Evolutionary conservation across 106 monocot species (phyloP).

Genomic region (Allium sativum): DNA sequence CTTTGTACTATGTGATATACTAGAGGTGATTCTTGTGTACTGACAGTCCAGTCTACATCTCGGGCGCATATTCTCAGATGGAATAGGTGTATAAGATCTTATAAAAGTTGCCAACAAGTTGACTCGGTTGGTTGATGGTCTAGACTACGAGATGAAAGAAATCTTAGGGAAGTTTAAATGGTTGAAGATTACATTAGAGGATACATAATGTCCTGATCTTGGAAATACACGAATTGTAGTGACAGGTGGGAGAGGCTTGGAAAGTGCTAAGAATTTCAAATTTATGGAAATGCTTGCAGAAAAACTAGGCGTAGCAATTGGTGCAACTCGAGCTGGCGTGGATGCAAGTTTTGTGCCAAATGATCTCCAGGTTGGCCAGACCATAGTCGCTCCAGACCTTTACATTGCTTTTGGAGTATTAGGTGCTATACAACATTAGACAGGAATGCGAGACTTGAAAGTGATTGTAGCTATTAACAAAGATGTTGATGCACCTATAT

Average conservation of each 20-base stretch:
- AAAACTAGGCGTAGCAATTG: slow-evolving; percentile 97
- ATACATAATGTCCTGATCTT: slow-evolving; percentile 77
- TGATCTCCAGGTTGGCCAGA: slow-evolving; percentile 99
- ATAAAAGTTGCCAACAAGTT: no score
- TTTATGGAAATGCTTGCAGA: slow-evolving; percentile 87
- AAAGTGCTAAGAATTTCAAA: slow-evolving; percentile 95
- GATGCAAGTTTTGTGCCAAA: slow-evolving; percentile 94
- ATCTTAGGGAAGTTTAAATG: slow-evolving; percentile 61
- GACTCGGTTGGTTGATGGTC: no score
- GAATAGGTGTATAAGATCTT: no score
- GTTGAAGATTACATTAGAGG: slow-evolving; percentile 63
- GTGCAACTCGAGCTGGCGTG: slow-evolving; percentile 95
- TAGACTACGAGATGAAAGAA: slow-evolving; percentile 14
- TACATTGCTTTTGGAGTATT: slow-evolving; percentile 99
- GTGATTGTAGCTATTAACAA: slow-evolving; percentile 97
- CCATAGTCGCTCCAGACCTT: slow-evolving; percentile 93
- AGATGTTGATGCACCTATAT: slow-evolving; percentile 95
- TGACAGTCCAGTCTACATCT: slow-evolving; percentile 78
- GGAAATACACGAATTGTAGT: slow-evolving; percentile 85
- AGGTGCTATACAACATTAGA: slow-evolving; percentile 96
- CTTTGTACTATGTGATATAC: slow-evolving; percentile 70
- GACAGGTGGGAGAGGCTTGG: slow-evolving; percentile 84
- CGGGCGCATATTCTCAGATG: no score
- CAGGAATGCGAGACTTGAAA: slow-evolving; percentile 97
- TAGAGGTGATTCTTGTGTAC: slow-evolving; percentile 62